A percentile compares a stretch with the other conserved stretches of the same genome.
phyloP scores from a whole-genome alignment of 2,329 filamentous ascomycete species.

The Nannizzia gypsea region DNA sequence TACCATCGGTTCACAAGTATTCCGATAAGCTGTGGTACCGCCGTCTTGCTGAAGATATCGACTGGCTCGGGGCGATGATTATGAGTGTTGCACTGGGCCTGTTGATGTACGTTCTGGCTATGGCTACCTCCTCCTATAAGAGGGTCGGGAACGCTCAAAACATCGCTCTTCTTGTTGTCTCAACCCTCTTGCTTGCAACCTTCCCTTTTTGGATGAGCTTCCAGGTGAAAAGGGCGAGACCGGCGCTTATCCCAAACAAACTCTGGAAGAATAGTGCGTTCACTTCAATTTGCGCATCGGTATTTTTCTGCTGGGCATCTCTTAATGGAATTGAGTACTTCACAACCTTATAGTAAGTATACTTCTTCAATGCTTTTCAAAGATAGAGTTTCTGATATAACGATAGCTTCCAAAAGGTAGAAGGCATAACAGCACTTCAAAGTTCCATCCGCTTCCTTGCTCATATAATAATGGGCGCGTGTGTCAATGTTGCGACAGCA shows the following conservation, averaged over 20 bases:
- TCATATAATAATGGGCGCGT: conserved; percentile 30
- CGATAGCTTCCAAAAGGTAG: conserved; percentile 41
- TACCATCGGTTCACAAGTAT: conserved; percentile 23
- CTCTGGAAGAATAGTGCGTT: conserved; percentile 49
- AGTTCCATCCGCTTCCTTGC: conserved; percentile 39
- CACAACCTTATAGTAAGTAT: conserved; percentile 34
- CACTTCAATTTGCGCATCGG: conserved; percentile 42
- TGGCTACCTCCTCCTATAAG: conserved; percentile 12
- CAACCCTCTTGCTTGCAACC: conserved; percentile 19
- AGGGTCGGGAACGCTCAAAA: conserved; percentile 14
- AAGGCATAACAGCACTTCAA: conserved; percentile 35
- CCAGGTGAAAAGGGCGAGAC: conserved; percentile 35
- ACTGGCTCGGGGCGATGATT: conserved; percentile 39
- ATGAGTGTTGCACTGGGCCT: conserved; percentile 36
- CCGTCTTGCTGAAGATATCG: conserved; percentile 33
- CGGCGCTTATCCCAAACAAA: conserved; percentile 50
- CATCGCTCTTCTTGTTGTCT: conserved; percentile 22
- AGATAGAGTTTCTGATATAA: neutral
- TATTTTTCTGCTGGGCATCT: conserved; percentile 37
- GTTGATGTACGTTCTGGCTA: conserved; percentile 36
- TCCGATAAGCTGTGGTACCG: conserved; percentile 17
- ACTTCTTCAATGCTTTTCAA: neutral
- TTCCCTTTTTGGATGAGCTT: conserved; percentile 46
- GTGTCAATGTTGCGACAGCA: conserved; percentile 10
- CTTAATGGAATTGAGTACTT: conserved; percentile 40